Percentiles rank a stretch among this genome's conserved stretches.
Evolutionary conservation across 352 stramenopile genomes (phyloP).

Genomic region (Pythium apleroticum): DNA sequence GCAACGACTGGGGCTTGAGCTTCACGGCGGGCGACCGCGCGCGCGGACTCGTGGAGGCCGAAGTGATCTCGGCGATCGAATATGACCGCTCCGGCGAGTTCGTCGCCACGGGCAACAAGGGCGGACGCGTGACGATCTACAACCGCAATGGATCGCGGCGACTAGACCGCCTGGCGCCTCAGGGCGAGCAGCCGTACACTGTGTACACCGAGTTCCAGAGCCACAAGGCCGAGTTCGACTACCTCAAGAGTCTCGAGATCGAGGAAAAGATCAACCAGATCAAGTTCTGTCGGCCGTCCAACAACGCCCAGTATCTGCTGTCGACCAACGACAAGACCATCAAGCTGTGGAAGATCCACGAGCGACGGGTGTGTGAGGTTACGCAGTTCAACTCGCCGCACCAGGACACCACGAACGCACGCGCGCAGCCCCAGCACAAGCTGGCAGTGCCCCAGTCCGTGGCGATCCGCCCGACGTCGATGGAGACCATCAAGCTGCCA

Average conservation of each 20-base stretch:
- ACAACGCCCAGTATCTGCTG: slow-evolving; percentile 92
- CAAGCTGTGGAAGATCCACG: slow-evolving; percentile 95
- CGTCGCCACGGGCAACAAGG: slow-evolving; percentile 93
- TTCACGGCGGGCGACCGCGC: slow-evolving; percentile 54
- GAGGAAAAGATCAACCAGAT: slow-evolving; percentile 98
- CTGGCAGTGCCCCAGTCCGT: background rate
- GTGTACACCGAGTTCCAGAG: slow-evolving; percentile 95
- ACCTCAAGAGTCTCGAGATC: slow-evolving; percentile 97
- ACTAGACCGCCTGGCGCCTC: slow-evolving; percentile 9
- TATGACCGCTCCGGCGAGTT: slow-evolving; percentile 92
- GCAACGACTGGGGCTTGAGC: slow-evolving; percentile 50
- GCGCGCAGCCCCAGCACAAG: background rate
- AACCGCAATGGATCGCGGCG: slow-evolving; percentile 36
- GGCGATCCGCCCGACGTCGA: slow-evolving; percentile 13
- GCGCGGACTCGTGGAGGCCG: slow-evolving; percentile 80
- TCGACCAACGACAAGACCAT: slow-evolving; percentile 98
- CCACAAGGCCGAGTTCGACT: slow-evolving; percentile 97
- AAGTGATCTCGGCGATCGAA: slow-evolving; percentile 94
- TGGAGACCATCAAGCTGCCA: slow-evolving; percentile 52
- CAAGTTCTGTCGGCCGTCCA: slow-evolving; percentile 90
- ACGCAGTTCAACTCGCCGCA: slow-evolving; percentile 68
- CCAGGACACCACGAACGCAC: slow-evolving; percentile 6
- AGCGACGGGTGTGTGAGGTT: slow-evolving; percentile 74
- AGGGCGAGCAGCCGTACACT: slow-evolving; percentile 42
- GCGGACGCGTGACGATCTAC: slow-evolving; percentile 92